Conservation (phyloP, 805 yeast species). For the Lachancea dasiensis region DNA sequence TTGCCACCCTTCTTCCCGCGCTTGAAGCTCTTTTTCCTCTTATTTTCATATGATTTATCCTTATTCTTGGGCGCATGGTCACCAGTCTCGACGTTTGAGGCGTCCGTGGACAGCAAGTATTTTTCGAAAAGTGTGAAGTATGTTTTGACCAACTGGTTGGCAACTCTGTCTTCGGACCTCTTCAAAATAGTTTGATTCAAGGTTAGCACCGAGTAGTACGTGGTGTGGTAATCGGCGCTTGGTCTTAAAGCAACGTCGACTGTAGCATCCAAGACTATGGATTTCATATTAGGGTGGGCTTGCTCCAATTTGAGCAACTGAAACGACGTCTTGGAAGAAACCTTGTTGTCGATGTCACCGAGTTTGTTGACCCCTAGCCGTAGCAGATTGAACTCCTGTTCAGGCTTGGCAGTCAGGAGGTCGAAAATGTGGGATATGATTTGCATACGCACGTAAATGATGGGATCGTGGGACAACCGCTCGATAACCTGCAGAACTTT, state of each 20-base stretch:
- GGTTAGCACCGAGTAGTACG: slow-evolving; percentile 82
- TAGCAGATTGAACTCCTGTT: slow-evolving; percentile 89
- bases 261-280: slow-evolving; percentile 69
- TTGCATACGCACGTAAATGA: slow-evolving; percentile 77
- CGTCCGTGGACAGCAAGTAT: slow-evolving; percentile 63
- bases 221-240: slow-evolving; percentile 75
- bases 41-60: slow-evolving; percentile 41
- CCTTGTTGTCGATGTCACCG: slow-evolving; percentile 89
- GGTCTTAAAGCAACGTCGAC: slow-evolving; percentile 74
- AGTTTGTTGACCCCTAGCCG: slow-evolving; percentile 87
- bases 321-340: slow-evolving; percentile 82
- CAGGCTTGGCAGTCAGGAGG: slow-evolving; percentile 79
- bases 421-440: slow-evolving; percentile 74
- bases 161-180: slow-evolving; percentile 67
- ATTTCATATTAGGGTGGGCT: slow-evolving; percentile 94
- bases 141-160: slow-evolving; percentile 75
- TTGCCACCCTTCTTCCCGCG: slow-evolving; percentile 86
- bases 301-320: slow-evolving; percentile 75
- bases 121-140: slow-evolving; percentile 86
- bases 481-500: slow-evolving; percentile 72
- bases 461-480: slow-evolving; percentile 80
- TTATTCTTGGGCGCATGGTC: slow-evolving; percentile 37
- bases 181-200: slow-evolving; percentile 89
- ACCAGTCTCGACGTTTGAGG: slow-evolving; percentile 34
- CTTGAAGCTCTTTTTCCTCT: slow-evolving; percentile 70